Evolutionary conservation across 2,329 filamentous ascomycete species (phyloP).

Genomic region (Escovopsis sp.): DNA sequence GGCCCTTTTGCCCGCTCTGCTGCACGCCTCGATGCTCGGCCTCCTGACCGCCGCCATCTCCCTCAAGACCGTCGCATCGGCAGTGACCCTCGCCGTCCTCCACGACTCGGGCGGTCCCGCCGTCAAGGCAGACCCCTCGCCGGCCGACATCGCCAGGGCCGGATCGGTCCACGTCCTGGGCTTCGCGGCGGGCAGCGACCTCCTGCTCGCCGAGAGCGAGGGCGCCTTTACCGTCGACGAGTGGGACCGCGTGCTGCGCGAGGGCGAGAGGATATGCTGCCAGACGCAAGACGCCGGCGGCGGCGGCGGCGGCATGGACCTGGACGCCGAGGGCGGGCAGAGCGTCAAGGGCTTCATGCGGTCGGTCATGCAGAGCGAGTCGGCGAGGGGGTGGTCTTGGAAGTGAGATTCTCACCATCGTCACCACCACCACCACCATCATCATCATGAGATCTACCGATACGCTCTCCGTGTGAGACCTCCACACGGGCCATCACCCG

Average conservation of each 20-base stretch:
- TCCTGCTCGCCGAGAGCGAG: conserved; percentile 69
- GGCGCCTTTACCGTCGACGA: conserved; percentile 60
- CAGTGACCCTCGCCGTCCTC: conserved; percentile 47
- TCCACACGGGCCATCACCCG: no score
- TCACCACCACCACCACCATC: background rate
- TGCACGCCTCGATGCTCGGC: conserved; percentile 66
- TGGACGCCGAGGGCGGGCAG: conserved; percentile 30
- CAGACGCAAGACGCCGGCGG: conserved; percentile 19
- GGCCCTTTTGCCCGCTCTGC: conserved; percentile 61
- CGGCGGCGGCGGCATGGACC: conserved; percentile 31
- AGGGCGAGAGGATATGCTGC: conserved; percentile 52
- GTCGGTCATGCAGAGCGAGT: conserved; percentile 42
- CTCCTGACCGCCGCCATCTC: conserved; percentile 74
- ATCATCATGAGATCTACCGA: no score
- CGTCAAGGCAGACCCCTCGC: conserved; percentile 45
- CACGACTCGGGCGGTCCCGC: conserved; percentile 21
- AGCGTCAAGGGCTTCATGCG: conserved; percentile 47
- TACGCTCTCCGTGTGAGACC: no score
- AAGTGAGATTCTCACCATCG: conserved; percentile 24
- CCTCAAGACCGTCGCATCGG: conserved; percentile 55
- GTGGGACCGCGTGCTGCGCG: conserved; percentile 57
- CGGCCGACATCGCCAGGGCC: conserved; percentile 45
- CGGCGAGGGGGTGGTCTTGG: conserved; percentile 41
- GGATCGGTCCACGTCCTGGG: conserved; percentile 69
- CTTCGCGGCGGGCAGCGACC: conserved; percentile 58